phyloP scores from a whole-genome alignment of 2,329 filamentous ascomycete species.

The Knufia fluminis region DNA sequence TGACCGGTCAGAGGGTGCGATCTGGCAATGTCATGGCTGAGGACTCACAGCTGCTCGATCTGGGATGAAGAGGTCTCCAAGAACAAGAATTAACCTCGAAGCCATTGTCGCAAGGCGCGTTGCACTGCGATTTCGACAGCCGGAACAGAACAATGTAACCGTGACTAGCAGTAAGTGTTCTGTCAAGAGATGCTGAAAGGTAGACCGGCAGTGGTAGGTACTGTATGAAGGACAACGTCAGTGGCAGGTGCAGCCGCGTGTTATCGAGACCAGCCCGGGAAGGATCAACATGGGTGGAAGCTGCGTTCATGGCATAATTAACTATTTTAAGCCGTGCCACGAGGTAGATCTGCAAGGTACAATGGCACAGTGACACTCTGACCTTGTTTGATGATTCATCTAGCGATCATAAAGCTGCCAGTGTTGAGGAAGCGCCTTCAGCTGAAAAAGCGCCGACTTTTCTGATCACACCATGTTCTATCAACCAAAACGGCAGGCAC shows the following conservation, averaged over 20 bases:
- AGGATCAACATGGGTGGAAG: not conserved
- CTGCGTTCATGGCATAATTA: not conserved
- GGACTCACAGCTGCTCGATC: constrained; percentile 66
- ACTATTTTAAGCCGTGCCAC: not conserved
- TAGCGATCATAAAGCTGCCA: no score
- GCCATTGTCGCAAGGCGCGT: constrained; percentile 47
- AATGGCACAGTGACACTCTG: not conserved
- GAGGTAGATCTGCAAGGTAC: constrained; percentile 3
- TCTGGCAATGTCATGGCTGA: constrained; percentile 6
- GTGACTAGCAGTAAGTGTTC: no score
- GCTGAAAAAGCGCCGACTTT: no score
- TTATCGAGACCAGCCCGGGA: not conserved
- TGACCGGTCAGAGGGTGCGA: constrained; percentile 15
- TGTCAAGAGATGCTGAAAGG: not conserved
- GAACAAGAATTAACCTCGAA: constrained; percentile 81
- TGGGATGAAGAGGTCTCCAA: constrained; percentile 89
- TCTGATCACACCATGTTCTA: no score
- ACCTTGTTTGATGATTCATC: not conserved
- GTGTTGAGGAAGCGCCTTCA: no score
- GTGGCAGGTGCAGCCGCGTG: not conserved
- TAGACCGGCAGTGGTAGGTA: not conserved
- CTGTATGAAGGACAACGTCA: not conserved
- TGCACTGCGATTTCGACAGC: not conserved
- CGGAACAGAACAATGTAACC: not conserved
- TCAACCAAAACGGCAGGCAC: no score